Conservation (phyloP, 2,329 filamentous ascomycete species). For the Neofusicoccum umdonicola region DNA sequence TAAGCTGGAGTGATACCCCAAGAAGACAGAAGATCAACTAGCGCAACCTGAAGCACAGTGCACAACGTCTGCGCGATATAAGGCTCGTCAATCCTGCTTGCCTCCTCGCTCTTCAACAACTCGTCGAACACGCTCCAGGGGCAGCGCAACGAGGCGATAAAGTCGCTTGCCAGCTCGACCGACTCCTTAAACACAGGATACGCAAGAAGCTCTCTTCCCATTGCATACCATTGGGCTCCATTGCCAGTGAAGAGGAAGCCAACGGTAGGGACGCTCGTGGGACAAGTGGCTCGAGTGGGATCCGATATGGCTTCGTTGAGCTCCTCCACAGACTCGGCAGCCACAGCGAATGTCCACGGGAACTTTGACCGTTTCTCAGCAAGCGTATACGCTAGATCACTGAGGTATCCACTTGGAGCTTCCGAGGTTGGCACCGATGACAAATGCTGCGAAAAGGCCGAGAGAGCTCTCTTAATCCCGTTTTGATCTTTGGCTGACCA, state of each 20-base stretch:
- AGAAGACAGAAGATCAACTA: conserved; percentile 26
- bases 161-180: conserved; percentile 1
- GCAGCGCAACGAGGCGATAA: conserved; percentile 18
- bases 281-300: conserved; percentile 23
- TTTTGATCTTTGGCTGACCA: conserved; percentile 19
- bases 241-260: conserved; percentile 40
- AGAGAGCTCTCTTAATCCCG: conserved; percentile 12
- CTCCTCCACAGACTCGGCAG: neutral
- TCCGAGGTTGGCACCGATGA: neutral
- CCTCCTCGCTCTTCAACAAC: conserved; percentile 22
- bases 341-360: neutral
- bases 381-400: conserved; percentile 13
- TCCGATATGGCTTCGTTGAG: neutral
- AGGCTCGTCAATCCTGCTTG: conserved; percentile 22
- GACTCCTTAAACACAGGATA: conserved; percentile 17
- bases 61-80: conserved; percentile 27
- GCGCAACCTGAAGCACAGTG: conserved; percentile 29
- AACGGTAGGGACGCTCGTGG: conserved; percentile 14
- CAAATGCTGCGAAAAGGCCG: neutral
- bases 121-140: conserved; percentile 27
- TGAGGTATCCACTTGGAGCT: conserved; percentile 6
- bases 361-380: neutral
- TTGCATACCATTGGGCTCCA: conserved; percentile 30
- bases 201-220: conserved; percentile 19
- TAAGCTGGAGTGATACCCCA: conserved; percentile 28